Evolutionary conservation across 2,329 filamentous ascomycete species (phyloP).

Genomic region (Penicillium sp.): DNA sequence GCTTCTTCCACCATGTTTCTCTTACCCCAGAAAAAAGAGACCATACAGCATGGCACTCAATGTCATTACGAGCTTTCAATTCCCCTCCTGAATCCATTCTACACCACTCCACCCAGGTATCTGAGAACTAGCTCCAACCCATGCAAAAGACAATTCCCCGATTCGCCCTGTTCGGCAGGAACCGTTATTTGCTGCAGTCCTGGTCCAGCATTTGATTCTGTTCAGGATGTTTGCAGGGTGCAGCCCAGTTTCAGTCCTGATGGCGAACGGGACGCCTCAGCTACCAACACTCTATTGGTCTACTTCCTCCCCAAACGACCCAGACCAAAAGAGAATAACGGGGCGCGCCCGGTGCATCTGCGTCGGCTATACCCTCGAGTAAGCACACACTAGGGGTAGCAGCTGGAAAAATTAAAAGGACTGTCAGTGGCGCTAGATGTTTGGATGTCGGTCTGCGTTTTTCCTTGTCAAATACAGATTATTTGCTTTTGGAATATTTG

Average conservation of each 20-base stretch:
- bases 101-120: not conserved
- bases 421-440: not conserved
- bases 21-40: not conserved
- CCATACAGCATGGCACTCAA: slow-evolving; percentile 18
- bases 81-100: not conserved
- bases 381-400: not conserved
- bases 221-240: slow-evolving; percentile 15
- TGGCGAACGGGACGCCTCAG: not conserved
- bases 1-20: not conserved
- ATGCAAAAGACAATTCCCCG: slow-evolving; percentile 15
- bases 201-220: slow-evolving; percentile 11
- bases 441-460: not conserved
- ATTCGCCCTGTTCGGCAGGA: slow-evolving; percentile 19
- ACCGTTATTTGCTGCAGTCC: slow-evolving; percentile 26
- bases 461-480: not conserved
- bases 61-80: slow-evolving; percentile 1
- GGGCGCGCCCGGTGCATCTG: not conserved
- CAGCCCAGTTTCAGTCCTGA: slow-evolving; percentile 7
- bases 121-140: not conserved
- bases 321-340: not conserved
- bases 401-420: not conserved
- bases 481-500: slow-evolving; percentile 3
- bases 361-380: not conserved
- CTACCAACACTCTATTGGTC: not conserved
- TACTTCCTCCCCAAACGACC: not conserved